Conservation (phyloP, 495 filamentous ascomycete species). For the Trichoderma asperelloides region DNA sequence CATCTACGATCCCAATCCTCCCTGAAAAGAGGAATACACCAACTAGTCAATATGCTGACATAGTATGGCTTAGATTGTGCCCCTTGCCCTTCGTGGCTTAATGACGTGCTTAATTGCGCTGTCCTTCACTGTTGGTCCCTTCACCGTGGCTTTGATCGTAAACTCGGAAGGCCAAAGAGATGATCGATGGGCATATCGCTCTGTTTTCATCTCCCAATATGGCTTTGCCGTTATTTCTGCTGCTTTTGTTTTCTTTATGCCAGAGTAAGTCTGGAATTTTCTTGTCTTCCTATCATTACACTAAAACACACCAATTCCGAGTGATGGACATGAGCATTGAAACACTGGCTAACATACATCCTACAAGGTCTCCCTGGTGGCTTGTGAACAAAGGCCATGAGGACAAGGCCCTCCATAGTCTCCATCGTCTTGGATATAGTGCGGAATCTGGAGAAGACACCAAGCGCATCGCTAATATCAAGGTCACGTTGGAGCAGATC, state of each 20-base stretch:
- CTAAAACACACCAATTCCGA: too few species aligned
- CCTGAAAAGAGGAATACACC: neutral
- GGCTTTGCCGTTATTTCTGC: constrained; percentile 18
- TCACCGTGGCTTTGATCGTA: constrained; percentile 22
- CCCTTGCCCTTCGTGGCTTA: constrained; percentile 22
- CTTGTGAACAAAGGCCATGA: constrained; percentile 24
- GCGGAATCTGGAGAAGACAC: constrained; percentile 1
- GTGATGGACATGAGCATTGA: too few species aligned
- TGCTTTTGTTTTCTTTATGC: constrained; percentile 15
- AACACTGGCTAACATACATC: too few species aligned
- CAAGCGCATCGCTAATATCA: constrained; percentile 13
- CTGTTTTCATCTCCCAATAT: constrained; percentile 24
- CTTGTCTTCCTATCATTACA: too few species aligned
- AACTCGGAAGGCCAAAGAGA: constrained; percentile 18
- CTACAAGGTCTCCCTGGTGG: constrained; percentile 14
- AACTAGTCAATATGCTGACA: neutral
- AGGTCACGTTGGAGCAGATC: constrained; percentile 18
- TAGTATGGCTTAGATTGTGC: constrained; percentile 15
- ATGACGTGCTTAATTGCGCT: constrained; percentile 20
- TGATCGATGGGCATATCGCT: constrained; percentile 26
- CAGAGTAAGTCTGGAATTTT: constrained; percentile 11
- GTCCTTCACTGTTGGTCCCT: constrained; percentile 22
- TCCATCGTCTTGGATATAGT: constrained; percentile 17
- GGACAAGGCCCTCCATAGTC: constrained; percentile 24
- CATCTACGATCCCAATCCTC: neutral